Evolutionary conservation across 2,329 filamentous ascomycete species (phyloP), one percentile per base, ranked within the genome.

Genomic region (Elsinoe necatrix): DNA sequence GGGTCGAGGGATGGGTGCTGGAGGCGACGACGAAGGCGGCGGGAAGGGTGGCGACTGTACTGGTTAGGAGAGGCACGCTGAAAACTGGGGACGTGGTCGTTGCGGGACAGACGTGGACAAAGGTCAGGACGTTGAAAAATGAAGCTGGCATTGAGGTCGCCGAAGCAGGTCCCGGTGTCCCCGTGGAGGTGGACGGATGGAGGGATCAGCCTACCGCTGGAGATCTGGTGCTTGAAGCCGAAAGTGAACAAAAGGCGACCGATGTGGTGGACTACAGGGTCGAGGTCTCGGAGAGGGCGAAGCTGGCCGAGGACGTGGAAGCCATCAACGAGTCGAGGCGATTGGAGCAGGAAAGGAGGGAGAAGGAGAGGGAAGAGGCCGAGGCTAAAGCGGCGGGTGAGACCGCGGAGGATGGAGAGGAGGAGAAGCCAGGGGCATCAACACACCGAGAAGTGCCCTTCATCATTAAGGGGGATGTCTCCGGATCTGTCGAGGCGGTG

Each of bases 151-250:
- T 79, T 1, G 77, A 84, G 11, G 74, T 97, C 14, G 63, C 75
- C 0, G 84, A 89, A 69, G 91, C 89, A 12, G 82, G 84, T 0
- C 95, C 93, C 0, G 93, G 93, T 34, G 93, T 85, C 25, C 90
- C 95, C 0, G 87, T 95, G 2, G 89, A 97, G 70, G 82, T 98
- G 18, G 83, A 96, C 60, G 93, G 93, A n/a, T 98, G 93, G 93
- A 84, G 85, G 64, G 87, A 89, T 34, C 85, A 89, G 62, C 92
- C 93, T 0, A 79, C 81, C 21, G 92, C 93, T 1, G 95, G 95
- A 51, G 88, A 95, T 64, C 83, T 89, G 73, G 85, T 95, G 7
- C 77, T 98, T 0, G 87, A 97, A 72, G 89, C 91, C 0, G 76
- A 80, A 0, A 83, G 84, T 62, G 91, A 97, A 72, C 80, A 83